Evolutionary conservation across 257 asterid species (phyloP).

Genomic region (Thymus mandschuricus): DNA sequence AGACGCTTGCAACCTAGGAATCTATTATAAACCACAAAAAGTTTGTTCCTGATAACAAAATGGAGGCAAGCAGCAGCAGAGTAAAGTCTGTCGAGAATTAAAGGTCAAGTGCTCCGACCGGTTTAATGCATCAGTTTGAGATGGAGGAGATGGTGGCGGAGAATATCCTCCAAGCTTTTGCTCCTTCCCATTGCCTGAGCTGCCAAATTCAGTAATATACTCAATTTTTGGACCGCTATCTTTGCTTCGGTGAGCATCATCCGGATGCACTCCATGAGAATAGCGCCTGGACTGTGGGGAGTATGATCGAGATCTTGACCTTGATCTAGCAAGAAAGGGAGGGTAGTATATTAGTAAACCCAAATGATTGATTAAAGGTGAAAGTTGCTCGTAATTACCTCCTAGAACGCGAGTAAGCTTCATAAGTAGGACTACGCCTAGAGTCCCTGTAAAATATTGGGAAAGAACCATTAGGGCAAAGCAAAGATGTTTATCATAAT

Average conservation of each 20-base stretch:
- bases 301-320: conserved; percentile 87
- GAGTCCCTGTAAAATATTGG: conserved; percentile 64
- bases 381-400: conserved; percentile 45
- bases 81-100: conserved; percentile 81
- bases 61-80: conserved; percentile 87
- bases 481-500: conserved; percentile 1
- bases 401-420: conserved; percentile 90
- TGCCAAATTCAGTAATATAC: conserved; percentile 97
- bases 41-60: conserved; percentile 63
- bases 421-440: conserved; percentile 96
- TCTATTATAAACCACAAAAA: conserved; percentile 54
- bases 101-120: conserved; percentile 99
- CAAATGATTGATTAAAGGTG: conserved; percentile 12
- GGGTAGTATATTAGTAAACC: conserved; percentile 26
- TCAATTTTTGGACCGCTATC: conserved; percentile 87
- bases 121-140: conserved; percentile 69
- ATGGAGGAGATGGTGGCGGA: conserved; percentile 90
- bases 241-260: conserved; percentile 67
- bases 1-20: conserved; percentile 56
- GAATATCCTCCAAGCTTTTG: conserved; percentile 87
- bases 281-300: conserved; percentile 79
- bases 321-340: conserved; percentile 45
- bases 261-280: conserved; percentile 60
- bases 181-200: conserved; percentile 63
- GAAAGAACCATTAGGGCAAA: conserved; percentile 4